Evolutionary conservation across 306 rosid genomes (phyloP), one percentile per base, ranked within the genome.

Genomic region (Fragaria vesca): DNA sequence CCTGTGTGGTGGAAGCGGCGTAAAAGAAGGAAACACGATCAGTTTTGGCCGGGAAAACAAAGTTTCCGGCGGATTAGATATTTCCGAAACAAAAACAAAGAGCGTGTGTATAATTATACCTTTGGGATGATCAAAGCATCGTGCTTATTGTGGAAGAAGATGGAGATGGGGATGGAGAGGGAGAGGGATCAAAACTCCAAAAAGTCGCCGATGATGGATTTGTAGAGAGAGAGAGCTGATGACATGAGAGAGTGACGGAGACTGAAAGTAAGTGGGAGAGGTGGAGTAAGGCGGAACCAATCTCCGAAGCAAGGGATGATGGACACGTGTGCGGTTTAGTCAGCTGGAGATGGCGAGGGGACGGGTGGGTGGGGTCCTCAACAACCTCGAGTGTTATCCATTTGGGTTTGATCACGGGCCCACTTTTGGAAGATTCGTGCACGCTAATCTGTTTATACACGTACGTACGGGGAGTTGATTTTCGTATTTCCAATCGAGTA

Each of bases 281-380:
- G 83, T 80, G 86, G 85, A 76, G 48, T n/a, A 58, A 30, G n/a
- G 0, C 91, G 88, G 83, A 78, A 24, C 75, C 91, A 60, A 16
- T 3, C 0, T 50, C 89, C 81, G 81, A 85, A 73, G 71, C 93
- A 21, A 73, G 47, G 0, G 84, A 81, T 82, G 36, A 0, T 6
- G 0, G 83, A 74, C 97, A 85, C 89, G 93, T 89, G 88, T 77
- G 80, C 6, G 16, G 28, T 1, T 42, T 26, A 4, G 78, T 81
- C 42, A 73, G 36, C 62, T 1, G 0, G 1, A 8, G 26, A 57
- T 4, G 89, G 89, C 51, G 71, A 62, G 87, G 79, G n/a, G 78
- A 13, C 74, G 74, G 83, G 65, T 26, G 74, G 86, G 65, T 26
- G 77, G 80, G 80, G 78, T 58, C 82, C 86, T 1, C 81, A 46